Conservation (phyloP, 2,329 filamentous ascomycete species). For the Cladobotryum mycophilum region DNA sequence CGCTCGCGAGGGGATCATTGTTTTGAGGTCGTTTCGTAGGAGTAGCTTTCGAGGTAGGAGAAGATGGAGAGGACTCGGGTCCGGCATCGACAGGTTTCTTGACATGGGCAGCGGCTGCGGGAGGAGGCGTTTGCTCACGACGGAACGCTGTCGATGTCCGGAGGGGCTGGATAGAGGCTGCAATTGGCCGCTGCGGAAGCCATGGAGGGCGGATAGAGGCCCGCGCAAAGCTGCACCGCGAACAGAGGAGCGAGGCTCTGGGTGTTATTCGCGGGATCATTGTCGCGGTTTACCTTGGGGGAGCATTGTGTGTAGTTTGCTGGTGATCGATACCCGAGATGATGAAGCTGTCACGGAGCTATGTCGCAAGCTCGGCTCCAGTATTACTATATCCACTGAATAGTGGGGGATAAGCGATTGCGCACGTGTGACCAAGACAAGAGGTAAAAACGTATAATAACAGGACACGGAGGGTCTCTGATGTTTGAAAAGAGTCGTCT, state of each 20-base stretch:
- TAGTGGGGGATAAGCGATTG: background rate
- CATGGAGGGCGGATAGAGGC: constrained; percentile 23
- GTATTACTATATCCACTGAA: too few species aligned
- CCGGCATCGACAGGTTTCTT: constrained; percentile 10
- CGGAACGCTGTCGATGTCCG: constrained; percentile 26
- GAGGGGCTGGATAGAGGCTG: constrained; percentile 21
- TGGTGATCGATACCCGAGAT: too few species aligned
- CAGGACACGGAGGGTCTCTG: background rate
- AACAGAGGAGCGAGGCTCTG: constrained; percentile 27
- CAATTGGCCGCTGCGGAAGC: constrained; percentile 21
- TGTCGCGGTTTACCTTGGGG: constrained; percentile 18
- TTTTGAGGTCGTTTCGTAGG: constrained; percentile 16
- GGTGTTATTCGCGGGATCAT: constrained; percentile 33
- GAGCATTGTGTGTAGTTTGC: constrained; percentile 18
- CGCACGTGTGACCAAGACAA: background rate
- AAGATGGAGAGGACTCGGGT: background rate
- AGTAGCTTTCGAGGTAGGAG: constrained; percentile 3
- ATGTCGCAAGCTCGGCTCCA: background rate
- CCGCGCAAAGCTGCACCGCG: constrained; percentile 22
- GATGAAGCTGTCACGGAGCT: background rate
- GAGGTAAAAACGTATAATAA: too few species aligned
- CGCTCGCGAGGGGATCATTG: constrained; percentile 26
- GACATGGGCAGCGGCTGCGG: constrained; percentile 12
- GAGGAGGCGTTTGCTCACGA: constrained; percentile 19
- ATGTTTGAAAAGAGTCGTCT: background rate